Percentiles rank a stretch among this genome's conserved stretches.
Conservation (phyloP, 2,329 filamentous ascomycete species). For the Alternaria infectoria region DNA sequence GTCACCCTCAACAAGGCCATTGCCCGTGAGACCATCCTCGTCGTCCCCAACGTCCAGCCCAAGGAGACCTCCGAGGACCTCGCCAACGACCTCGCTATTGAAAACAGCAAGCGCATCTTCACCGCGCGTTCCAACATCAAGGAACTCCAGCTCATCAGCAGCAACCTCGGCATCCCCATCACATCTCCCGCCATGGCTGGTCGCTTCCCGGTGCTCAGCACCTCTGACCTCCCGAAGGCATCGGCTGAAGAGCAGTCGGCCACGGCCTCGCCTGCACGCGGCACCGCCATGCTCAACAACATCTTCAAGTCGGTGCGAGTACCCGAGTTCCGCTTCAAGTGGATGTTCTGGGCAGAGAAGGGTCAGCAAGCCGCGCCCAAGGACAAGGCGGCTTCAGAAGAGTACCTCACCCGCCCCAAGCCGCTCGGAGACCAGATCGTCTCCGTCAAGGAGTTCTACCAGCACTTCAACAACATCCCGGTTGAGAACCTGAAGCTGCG, state of each 20-base stretch:
- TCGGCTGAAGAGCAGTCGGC: constrained; percentile 65
- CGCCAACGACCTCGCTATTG: constrained; percentile 27
- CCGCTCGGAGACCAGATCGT: constrained; percentile 52
- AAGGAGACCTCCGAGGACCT: constrained; percentile 17
- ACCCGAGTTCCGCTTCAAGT: constrained; percentile 58
- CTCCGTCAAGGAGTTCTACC: constrained; percentile 58
- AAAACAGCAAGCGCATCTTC: constrained; percentile 29
- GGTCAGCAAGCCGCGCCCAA: constrained; percentile 36
- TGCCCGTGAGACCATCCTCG: not conserved
- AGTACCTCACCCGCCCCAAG: constrained; percentile 56
- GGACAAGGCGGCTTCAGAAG: constrained; percentile 28
- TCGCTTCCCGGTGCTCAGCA: constrained; percentile 45
- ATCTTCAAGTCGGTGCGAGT: constrained; percentile 55
- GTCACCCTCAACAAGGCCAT: constrained; percentile 21
- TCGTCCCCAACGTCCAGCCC: not conserved
- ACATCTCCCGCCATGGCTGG: constrained; percentile 31
- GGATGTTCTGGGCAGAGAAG: constrained; percentile 61
- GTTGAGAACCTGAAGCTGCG: constrained; percentile 74
- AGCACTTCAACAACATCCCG: constrained; percentile 72
- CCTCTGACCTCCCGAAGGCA: constrained; percentile 62
- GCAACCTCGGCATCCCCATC: not conserved
- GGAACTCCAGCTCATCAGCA: constrained; percentile 5
- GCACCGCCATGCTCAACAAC: constrained; percentile 71
- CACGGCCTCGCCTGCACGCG: constrained; percentile 73
- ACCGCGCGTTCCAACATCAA: constrained; percentile 14